Percentiles rank a stretch among this genome's conserved stretches.
Conservation (phyloP, 2,329 filamentous ascomycete species). For the Fusarium sp. region DNA sequence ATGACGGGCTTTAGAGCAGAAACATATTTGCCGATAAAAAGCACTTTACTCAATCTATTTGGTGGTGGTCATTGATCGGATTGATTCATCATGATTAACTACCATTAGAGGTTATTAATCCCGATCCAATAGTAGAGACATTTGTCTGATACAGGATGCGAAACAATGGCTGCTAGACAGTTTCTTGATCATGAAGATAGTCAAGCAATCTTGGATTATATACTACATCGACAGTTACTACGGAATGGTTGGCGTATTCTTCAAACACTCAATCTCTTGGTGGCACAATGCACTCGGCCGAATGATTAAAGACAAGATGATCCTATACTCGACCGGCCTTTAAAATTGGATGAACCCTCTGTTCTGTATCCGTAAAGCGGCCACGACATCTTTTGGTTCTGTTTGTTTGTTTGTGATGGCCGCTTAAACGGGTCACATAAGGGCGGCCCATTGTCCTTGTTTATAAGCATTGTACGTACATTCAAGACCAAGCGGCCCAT, state of each 20-base stretch:
- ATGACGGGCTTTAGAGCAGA: slow-evolving; percentile 27
- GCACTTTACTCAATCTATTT: neutral
- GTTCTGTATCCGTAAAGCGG: slow-evolving; percentile 3
- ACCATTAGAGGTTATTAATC: neutral
- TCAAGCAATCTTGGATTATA: slow-evolving; percentile 22
- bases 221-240: slow-evolving; percentile 2
- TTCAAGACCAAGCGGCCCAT: slow-evolving; percentile 12
- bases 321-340: neutral
- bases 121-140: slow-evolving; percentile 23
- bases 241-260: slow-evolving; percentile 17
- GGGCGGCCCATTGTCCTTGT: slow-evolving; percentile 37
- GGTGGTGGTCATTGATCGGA: neutral
- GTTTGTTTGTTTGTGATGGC: slow-evolving; percentile 35
- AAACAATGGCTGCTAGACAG: slow-evolving; percentile 13
- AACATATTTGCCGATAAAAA: slow-evolving; percentile 12
- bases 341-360: neutral
- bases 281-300: slow-evolving; percentile 15
- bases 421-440: slow-evolving; percentile 29
- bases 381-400: slow-evolving; percentile 26
- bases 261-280: slow-evolving; percentile 13
- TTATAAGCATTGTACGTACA: slow-evolving; percentile 36
- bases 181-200: neutral
- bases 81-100: slow-evolving; percentile 14
- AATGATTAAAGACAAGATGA: slow-evolving; percentile 1
- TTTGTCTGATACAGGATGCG: slow-evolving; percentile 15